These are phyloP conservation scores for Verticillium nonalfalfae DNA, from an alignment of 2,329 filamentous ascomycete species.

Conservation along the genomic window DNA sequence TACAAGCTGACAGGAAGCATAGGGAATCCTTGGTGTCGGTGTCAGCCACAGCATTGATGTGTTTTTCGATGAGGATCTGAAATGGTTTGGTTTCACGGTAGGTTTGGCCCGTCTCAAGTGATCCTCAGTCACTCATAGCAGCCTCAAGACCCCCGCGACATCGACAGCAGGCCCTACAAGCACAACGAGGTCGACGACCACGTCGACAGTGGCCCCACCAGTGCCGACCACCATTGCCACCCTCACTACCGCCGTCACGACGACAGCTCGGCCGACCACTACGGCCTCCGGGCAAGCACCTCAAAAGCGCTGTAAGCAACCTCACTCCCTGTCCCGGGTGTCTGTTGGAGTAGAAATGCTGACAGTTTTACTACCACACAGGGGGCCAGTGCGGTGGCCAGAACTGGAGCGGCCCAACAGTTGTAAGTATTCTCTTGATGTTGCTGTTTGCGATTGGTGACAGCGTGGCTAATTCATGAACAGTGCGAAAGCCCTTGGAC, in stretches of 20 bases:
- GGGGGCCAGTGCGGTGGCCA: too few species aligned
- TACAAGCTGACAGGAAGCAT: neutral
- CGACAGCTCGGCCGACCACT: slow-evolving; percentile 4
- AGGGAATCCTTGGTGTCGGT: slow-evolving; percentile 8
- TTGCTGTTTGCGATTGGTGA: neutral
- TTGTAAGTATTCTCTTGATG: too few species aligned
- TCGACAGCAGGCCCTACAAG: neutral
- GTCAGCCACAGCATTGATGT: slow-evolving; percentile 10
- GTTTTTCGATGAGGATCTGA: slow-evolving; percentile 10
- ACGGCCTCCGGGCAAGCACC: neutral
- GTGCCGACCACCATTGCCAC: slow-evolving; percentile 4
- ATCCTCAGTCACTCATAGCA: too few species aligned
- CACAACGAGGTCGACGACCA: neutral
- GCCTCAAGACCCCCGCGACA: slow-evolving; percentile 5
- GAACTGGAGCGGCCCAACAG: too few species aligned
- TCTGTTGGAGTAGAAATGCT: too few species aligned
- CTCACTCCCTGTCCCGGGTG: too few species aligned
- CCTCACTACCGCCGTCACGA: neutral
- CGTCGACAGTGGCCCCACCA: neutral
- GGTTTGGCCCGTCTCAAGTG: too few species aligned
- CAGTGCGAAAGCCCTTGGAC: neutral
- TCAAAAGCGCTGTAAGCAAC: neutral
- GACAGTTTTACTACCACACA: too few species aligned
- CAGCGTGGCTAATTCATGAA: neutral
- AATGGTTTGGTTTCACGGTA: slow-evolving; percentile 10